Evolutionary conservation across 345 rosid genomes (phyloP).

Genomic region (Acer campestre): DNA sequence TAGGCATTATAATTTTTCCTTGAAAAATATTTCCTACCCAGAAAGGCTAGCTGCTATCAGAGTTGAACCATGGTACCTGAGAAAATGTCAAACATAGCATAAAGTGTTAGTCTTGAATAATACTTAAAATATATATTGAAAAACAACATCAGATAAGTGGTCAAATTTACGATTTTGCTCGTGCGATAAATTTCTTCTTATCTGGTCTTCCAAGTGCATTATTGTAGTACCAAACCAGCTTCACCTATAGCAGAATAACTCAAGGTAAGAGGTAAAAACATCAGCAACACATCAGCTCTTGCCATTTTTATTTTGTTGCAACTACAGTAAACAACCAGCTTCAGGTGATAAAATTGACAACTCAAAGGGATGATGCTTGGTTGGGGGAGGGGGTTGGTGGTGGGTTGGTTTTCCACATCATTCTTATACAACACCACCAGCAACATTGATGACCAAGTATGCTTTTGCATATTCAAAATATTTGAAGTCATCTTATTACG

Average conservation of each 20-base stretch:
- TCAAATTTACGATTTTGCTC: slow-evolving; percentile 58
- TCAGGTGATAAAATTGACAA: slow-evolving; percentile 46
- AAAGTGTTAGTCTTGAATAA: slow-evolving; percentile 13
- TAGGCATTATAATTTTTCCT: slow-evolving; percentile 7
- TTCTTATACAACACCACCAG: neutral
- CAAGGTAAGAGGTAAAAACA: slow-evolving; percentile 10
- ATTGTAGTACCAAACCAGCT: slow-evolving; percentile 88
- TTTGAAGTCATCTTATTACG: neutral
- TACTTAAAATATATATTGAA: slow-evolving; percentile 6
- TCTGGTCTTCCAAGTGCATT: slow-evolving; percentile 87
- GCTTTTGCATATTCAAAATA: neutral
- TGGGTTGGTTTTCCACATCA: neutral
- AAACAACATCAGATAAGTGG: neutral
- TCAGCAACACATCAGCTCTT: slow-evolving; percentile 1
- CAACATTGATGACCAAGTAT: neutral
- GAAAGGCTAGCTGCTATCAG: slow-evolving; percentile 91
- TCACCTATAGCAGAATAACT: slow-evolving; percentile 55
- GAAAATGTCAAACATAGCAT: slow-evolving; percentile 20
- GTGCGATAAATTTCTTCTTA: slow-evolving; percentile 85
- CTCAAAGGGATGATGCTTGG: neutral
- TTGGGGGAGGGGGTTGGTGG: no score
- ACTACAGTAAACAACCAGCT: slow-evolving; percentile 74
- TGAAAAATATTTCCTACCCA: slow-evolving; percentile 51
- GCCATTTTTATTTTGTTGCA: neutral
- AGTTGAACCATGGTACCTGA: slow-evolving; percentile 95